Evolutionary conservation across 805 yeast species (phyloP), one percentile per base, ranked within the genome.

Genomic region (baker's yeast (Saccharomyces cerevisiae)): DNA sequence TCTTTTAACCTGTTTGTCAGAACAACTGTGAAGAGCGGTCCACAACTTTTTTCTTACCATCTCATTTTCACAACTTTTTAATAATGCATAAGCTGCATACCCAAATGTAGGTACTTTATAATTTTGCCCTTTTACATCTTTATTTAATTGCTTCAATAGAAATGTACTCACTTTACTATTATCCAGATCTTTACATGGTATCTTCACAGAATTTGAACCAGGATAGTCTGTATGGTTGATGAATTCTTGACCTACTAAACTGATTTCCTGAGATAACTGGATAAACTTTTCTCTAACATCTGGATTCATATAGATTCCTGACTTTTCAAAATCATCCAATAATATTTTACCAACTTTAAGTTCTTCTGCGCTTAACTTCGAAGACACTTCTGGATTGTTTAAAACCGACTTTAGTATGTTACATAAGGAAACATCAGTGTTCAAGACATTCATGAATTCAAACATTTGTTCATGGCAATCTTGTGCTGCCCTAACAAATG

Each of bases 381-480:
- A 31, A 4, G 60, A 32, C 2, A 75, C 60, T 2, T 62, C 54
- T 9, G 62, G 51, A 5, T 76, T 66, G 1, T 73, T 68, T 53
- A 91, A 69, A 0, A 85, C 83, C n/a, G 69, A 63, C 24, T 78
- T 77, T 46, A 94, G 75, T 48, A 79, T 81, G 49, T 73, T 69
- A 63, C 84, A 89, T 29, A 94, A 74, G 41, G 79, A 84, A 14
- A 83, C 86, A 53, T 89, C 85, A 1, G 98, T 91, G 69, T 94
- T 94, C 48, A 94, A 74, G 52, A 85, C 79, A 69, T 90, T 94
- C 99, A 94, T 94, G 69, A 85, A 91, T 64, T 90, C 96, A 69
- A 85, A 92, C 87, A 92, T 81, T 58, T 82, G 76, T 61, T 89
- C 95, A 66, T 92, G 97, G 41, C 94, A 86, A 47, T 79, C 77